Base-by-base conservation (phyloP, 495 filamentous ascomycete genomes). In the Lasiosphaeria ovina region DNA sequence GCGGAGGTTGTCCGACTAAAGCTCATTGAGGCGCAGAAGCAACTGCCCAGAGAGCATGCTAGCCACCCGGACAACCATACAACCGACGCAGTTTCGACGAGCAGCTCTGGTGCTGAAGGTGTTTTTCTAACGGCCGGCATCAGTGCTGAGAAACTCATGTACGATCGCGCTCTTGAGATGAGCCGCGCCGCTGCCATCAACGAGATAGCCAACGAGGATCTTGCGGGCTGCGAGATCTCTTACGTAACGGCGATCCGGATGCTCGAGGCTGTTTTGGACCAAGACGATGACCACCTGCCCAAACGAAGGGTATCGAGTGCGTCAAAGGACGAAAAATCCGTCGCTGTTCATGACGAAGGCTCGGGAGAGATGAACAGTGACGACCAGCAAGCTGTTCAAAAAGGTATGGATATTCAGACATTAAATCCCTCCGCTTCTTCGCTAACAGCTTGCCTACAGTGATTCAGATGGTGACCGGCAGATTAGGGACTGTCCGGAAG, bases 121-220 rank as follows among this genome's bases (percentile, higher is more conserved):
- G 79, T 82, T 10, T 69, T 79, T 17, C 63, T 89, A 12, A 85
- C 80, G 3, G 78, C 84, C 6, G 93, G 93, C 6, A 85, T 97
- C 45, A 96, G 92, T 24, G 94, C 94, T 0, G 94, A 97, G 75
- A 96, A 91, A 73, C 75, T 98, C 51, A 98, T 98, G 95, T 98
- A 96, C 65, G 95, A 98, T 63, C 90, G 94, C 12, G 94, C 94
- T 3, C 74, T 97, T 31, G 94, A 98, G 72, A 97, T 98, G 94
- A 96, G 91, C 65, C 86, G 92, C 42, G 83, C 90, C 3, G 92
- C 94, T 6, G 94, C 94, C 3, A 93, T 98, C 69, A 96, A 93
- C 65, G 94, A 98, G 75, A 87, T 98, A 55, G 90, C 93, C 8
- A 89, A 90, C 53, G 90, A 95, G 58, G 93, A 98, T 77, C 80